Conservation (phyloP, 2,329 filamentous ascomycete genomes). For the Lachnellula arida region DNA sequence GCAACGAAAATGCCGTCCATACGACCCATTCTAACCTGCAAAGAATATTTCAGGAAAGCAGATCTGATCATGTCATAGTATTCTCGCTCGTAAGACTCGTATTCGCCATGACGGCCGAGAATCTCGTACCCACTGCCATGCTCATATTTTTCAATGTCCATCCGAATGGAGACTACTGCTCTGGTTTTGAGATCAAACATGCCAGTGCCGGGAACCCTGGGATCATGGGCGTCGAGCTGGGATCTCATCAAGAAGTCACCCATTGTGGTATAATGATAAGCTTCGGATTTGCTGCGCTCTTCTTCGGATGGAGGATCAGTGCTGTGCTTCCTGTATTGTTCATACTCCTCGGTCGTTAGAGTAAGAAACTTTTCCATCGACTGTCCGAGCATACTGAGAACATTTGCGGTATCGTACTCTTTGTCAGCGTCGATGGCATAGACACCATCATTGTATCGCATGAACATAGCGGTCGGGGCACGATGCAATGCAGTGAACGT, state of each 20-base stretch:
- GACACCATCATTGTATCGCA: conserved; percentile 74
- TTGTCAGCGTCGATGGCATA: conserved; percentile 98
- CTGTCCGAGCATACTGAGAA: conserved; percentile 88
- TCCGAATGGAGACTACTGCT: conserved; percentile 85
- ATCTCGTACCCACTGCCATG: conserved; percentile 85
- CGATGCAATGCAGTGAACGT: conserved; percentile 69
- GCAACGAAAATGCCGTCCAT: conserved; percentile 99
- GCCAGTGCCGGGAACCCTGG: conserved; percentile 79
- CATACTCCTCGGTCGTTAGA: conserved; percentile 73
- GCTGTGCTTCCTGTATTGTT: conserved; percentile 70
- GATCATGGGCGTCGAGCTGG: conserved; percentile 86
- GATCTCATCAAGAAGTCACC: conserved; percentile 92
- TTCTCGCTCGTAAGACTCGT: conserved; percentile 90
- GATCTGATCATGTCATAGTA: conserved; percentile 95
- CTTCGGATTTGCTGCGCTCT: conserved; percentile 66
- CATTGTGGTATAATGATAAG: conserved; percentile 82
- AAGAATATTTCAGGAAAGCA: conserved; percentile 92
- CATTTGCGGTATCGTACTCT: conserved; percentile 76
- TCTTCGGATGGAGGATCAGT: conserved; percentile 66
- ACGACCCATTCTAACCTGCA: conserved; percentile 92
- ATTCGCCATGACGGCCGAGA: conserved; percentile 66
- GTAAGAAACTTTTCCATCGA: conserved; percentile 97
- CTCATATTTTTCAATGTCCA: conserved; percentile 70
- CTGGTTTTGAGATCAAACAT: conserved; percentile 97
- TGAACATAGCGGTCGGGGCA: conserved; percentile 73